Base-by-base conservation (phyloP, 768 basidiomycete genomes). In the Butyriboletus loyo region DNA sequence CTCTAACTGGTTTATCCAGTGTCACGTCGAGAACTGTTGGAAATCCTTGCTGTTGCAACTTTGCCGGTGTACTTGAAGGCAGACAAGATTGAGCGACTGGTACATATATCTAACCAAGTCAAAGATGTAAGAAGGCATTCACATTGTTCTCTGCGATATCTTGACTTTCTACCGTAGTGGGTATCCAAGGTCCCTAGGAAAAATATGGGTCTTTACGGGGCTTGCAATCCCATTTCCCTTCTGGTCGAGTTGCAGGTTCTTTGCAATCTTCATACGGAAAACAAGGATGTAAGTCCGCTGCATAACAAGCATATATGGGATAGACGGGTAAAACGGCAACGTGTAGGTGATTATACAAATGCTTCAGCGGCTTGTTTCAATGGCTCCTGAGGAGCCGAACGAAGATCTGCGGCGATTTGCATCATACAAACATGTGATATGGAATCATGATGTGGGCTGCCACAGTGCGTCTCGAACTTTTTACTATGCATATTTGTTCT, bases 401-500 rank as follows among this genome's bases (percentile, higher is more conserved):
- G 59, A 64, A 37, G 62, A 81, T 5, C 61, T 87, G 10, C 54
- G 67, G 22, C 78, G 76, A 50, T 66, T 86, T 32, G 68, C 78
- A 13, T 63, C 74, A 1, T 83, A 84, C 59, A 82, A 81, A 55
- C 84, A 84, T 55, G 65, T 82, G n/a, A 36, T 77, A 28, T 87
- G 85, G 86, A 50, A 54, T 70, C 9, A 53, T 66, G 19, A 70
- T 42, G 73, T 77, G 27, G 71, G 70, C 6, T 65, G 57, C 28
- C 60, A 66, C 56, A 61, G 86, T 86, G 56, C 54, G 75, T 42
- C 9, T 9, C 24, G 22, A 5, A 30, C 31, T 52, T 27, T 14
- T 32, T 35, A 2, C 11, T 13, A 15, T 37, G 19, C 11, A 31
- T 42, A 10, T 50, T 9, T 1, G 19, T 32, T 31, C 27, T 17